Conservation (phyloP, 2,329 filamentous ascomycete genomes). For the Epichloe elymi region DNA sequence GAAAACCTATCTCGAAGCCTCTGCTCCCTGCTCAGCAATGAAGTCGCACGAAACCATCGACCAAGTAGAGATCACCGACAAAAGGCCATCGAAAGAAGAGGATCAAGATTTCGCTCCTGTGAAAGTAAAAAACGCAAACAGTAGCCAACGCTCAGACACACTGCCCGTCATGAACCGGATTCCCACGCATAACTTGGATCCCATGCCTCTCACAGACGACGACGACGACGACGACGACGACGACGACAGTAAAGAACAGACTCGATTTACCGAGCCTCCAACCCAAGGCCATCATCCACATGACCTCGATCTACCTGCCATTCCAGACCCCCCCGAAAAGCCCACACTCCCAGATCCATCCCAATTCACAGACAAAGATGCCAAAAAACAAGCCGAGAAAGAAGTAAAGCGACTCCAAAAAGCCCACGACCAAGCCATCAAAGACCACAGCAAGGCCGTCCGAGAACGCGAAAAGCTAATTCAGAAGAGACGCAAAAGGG, state of each 20-base stretch:
- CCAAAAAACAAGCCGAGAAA: conserved; percentile 59
- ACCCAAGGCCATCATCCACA: background rate
- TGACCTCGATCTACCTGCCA: conserved; percentile 23
- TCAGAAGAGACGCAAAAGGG: conserved; percentile 37
- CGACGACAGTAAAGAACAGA: background rate
- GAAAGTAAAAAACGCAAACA: background rate
- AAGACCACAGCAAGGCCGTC: conserved; percentile 51
- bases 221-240: too few relatives aligned
- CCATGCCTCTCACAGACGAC: conserved; percentile 19
- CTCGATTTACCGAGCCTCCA: background rate
- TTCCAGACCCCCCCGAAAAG: conserved; percentile 37
- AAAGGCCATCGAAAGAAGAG: background rate
- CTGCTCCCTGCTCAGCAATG: background rate
- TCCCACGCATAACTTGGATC: conserved; percentile 25
- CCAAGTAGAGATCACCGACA: background rate
- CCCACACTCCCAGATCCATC: conserved; percentile 37
- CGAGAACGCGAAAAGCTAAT: conserved; percentile 48
- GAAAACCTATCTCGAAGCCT: background rate
- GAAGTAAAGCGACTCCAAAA: conserved; percentile 51
- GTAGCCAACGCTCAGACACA: background rate
- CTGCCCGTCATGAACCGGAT: conserved; percentile 8
- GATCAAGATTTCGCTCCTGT: background rate
- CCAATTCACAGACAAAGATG: conserved; percentile 48
- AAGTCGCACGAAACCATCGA: background rate
- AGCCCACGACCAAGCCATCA: conserved; percentile 51